Base-by-base conservation (phyloP, 192 early-diverging fungal genomes). In the Podila verticillata region DNA sequence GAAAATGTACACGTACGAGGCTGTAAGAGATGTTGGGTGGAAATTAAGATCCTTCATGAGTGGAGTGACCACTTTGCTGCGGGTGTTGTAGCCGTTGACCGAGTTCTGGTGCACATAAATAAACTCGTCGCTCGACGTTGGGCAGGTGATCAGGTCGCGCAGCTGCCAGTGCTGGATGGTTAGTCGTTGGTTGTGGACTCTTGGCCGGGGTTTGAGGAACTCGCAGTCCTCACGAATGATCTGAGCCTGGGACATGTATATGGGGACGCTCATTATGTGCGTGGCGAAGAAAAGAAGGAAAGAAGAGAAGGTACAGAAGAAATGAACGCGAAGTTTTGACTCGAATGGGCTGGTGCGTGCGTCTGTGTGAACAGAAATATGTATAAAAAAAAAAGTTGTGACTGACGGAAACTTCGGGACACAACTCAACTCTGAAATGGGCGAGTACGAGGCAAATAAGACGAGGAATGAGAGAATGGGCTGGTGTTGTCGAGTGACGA, bases 111-210 rank as follows among this genome's bases (percentile, higher is more conserved):
- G 88, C 30, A 96, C 93, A 71, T 93, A 95, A 35, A 95, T 89
- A 31, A 99, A 88, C 83, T 96, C 92, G 22, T 88, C 87, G 63
- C 84, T 89, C 28, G 81, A 84, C 30, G 86, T 86, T 5, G 94
- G 93, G 57, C 96, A 95, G 7, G 92, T 74, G 15, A 99, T 84
- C 29, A 97, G 89, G 77, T 99, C 96, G 32, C 96, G 89, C 51
- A 99, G 86, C 83, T 99, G 97, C 96, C 96, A 97, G 86, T 98
- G 97, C 66, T 96, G 95, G 66, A 96, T 97, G 63, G 92, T 98
- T 2, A 95, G 88, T 67, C 91, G 87, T 68, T 92, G 93, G 35
- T 88, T 86, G 79, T 97, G 93, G 63, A 90, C 87, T 57, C 79
- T 84, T 12, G 93, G 91, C 44, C 73, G 67, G 1, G 91, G 89